phyloP scores from a whole-genome alignment of 768 basidiomycete species.

The Rossbeevera mucosa region DNA sequence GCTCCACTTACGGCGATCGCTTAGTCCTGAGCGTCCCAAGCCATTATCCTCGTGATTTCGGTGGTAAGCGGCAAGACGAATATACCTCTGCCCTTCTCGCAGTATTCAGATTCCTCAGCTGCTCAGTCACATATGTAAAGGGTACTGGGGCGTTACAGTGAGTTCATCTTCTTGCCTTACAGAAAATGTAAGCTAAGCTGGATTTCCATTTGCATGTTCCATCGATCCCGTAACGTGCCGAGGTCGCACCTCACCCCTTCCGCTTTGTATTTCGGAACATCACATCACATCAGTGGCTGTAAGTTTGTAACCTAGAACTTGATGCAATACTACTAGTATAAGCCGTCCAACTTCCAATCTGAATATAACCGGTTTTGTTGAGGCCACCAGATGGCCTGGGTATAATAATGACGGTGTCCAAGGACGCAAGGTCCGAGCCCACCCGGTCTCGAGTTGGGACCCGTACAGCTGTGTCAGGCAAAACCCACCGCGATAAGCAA shows the following conservation, averaged over 20 bases:
- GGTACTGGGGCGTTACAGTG: not conserved
- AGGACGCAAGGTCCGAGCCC: not conserved
- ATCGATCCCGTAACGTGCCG: not conserved
- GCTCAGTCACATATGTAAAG: too few species aligned
- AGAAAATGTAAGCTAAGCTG: not conserved
- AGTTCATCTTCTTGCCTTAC: not conserved
- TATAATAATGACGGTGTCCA: too few species aligned
- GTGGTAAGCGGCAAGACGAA: not conserved
- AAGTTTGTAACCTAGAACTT: not conserved
- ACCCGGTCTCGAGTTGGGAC: not conserved
- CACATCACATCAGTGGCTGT: not conserved
- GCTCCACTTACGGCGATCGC: not conserved
- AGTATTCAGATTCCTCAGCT: too few species aligned
- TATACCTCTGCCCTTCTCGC: too few species aligned
- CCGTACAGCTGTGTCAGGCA: not conserved
- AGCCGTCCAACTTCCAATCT: not conserved
- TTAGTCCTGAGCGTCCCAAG: not conserved
- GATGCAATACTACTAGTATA: not conserved
- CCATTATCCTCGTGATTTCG: not conserved
- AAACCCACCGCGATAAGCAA: not conserved
- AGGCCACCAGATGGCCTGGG: too few species aligned
- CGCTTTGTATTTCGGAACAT: not conserved
- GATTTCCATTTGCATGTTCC: not conserved
- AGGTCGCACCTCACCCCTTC: not conserved
- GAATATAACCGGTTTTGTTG: not conserved